Base-by-base conservation (phyloP, 1,284 basidiomycete species). In the Heterobasidion irregulare region DNA sequence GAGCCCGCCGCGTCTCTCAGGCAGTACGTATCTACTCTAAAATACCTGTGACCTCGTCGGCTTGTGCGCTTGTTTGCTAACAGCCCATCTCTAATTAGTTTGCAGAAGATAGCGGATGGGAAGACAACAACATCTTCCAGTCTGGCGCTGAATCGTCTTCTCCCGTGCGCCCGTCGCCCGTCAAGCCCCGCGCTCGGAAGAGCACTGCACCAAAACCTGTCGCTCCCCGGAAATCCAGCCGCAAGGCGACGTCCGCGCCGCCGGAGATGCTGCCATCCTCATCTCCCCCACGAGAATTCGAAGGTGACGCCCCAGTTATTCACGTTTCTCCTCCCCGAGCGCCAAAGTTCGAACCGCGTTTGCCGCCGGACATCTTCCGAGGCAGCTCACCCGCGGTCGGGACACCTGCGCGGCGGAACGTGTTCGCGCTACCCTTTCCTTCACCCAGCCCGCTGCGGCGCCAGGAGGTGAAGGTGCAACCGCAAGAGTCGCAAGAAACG, bases 91-190 rank as follows among this genome's bases (percentile, higher is more conserved):
- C 50, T 48, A 47, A 32, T 55, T 48, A 55, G 58, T 55, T 58
- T 55, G 78, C 66, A 32, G 73, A 86, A 34, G 86, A 89, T 56
- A 89, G 88, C 61, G 87, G 86, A 35, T 91, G 88, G 88, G 88
- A 91, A 64, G 89, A 91, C 62, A 89, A 89, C 62, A 91, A 91
- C 59, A 80, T 90, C 44, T 91, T 91, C 66, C 88, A 91, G 64
- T 89, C 86, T 12, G 88, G 88, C 32, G 84, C 83, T 4, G 88
- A 90, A 63, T 86, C 84, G 12, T 87, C 88, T 12, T 89, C 87
- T 16, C 88, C 88, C 13, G 67, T 66, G 8, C 80, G 83, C 19
- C 81, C 84, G 36, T 78, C 84, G 6, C 84, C 83, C 5, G 47
- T 18, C 44, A 76, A 77, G 53, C 64, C 73, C 3, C 82, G 77